A percentile compares a stretch with the other conserved stretches of the same genome.
Conservation (phyloP, 257 asterid species). For the Primulina eburnea region DNA sequence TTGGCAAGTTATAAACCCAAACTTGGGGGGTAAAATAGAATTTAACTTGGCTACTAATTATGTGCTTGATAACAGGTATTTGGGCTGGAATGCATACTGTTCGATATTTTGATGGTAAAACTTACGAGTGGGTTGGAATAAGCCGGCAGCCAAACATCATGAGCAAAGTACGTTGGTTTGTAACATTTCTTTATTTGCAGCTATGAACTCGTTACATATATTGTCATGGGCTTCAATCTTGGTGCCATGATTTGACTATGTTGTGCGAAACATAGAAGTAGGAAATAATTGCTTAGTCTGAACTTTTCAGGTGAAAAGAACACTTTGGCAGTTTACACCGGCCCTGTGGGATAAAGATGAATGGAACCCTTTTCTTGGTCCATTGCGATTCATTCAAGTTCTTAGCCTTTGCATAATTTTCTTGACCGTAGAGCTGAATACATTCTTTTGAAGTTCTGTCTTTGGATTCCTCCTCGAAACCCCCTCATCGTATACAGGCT, state of each 20-base stretch:
- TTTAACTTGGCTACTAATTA: not conserved
- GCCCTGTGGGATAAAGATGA: constrained; percentile 98
- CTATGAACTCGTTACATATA: not conserved
- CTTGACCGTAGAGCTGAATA: constrained; percentile 90
- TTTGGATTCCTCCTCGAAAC: constrained; percentile 96
- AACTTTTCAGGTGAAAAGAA: constrained; percentile 68
- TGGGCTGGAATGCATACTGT: constrained; percentile 99
- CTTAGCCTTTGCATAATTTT: constrained; percentile 76
- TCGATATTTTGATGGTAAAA: constrained; percentile 85
- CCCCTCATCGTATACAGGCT: constrained; percentile 75
- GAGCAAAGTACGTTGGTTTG: constrained; percentile 59
- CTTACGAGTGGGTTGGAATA: constrained; percentile 97
- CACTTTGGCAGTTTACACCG: constrained; percentile 89
- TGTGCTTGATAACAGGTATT: constrained; percentile 51
- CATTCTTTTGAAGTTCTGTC: constrained; percentile 92
- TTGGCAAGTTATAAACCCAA: not conserved
- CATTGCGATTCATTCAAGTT: constrained; percentile 88
- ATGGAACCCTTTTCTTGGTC: constrained; percentile 99
- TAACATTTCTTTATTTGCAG: constrained; percentile 16
- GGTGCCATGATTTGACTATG: not conserved
- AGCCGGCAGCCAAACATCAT: constrained; percentile 96
- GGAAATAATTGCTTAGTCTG: not conserved
- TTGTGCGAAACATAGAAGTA: too few relatives aligned
- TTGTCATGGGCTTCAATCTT: not conserved
- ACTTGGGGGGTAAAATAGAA: not conserved